These are phyloP conservation scores for Paramyrothecium sp. DNA, from an alignment of 2,329 filamentous ascomycete genomes.

Conservation along the genomic window DNA sequence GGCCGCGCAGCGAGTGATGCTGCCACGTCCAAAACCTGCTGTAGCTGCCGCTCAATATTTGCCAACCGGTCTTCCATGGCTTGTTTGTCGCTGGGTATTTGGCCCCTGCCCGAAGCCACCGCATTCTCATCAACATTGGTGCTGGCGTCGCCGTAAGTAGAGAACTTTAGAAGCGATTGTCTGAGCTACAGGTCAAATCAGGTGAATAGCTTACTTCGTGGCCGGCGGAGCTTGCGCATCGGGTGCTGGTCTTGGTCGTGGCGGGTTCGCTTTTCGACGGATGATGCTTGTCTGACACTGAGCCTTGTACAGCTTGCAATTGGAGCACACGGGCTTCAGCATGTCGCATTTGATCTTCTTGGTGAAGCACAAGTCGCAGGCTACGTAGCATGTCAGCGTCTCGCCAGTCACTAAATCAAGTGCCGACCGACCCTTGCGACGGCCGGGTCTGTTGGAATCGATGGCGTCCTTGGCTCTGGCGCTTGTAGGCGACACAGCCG, in stretches of 20 bases:
- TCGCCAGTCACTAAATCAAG: background rate
- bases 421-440: constrained; percentile 15
- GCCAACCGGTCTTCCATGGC: constrained; percentile 22
- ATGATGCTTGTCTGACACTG: constrained; percentile 29
- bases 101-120: background rate
- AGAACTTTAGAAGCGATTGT: background rate
- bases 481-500: no score
- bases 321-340: constrained; percentile 41
- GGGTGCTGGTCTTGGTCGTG: constrained; percentile 6
- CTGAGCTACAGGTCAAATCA: background rate
- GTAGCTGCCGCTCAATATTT: constrained; percentile 28
- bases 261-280: constrained; percentile 20
- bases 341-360: constrained; percentile 48
- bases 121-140: background rate
- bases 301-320: constrained; percentile 40
- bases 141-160: background rate
- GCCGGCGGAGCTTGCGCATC: background rate
- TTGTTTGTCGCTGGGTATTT: background rate
- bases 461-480: constrained; percentile 7
- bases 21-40: constrained; percentile 24
- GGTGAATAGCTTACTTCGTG: background rate
- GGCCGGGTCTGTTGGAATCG: constrained; percentile 13
- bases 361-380: constrained; percentile 41
- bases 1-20: background rate
- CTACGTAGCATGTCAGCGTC: constrained; percentile 16